A percentile compares a stretch with the other conserved stretches of the same genome.
Evolutionary conservation across 495 filamentous ascomycete species (phyloP).

Genomic region (Aspergillus avenaceus): DNA sequence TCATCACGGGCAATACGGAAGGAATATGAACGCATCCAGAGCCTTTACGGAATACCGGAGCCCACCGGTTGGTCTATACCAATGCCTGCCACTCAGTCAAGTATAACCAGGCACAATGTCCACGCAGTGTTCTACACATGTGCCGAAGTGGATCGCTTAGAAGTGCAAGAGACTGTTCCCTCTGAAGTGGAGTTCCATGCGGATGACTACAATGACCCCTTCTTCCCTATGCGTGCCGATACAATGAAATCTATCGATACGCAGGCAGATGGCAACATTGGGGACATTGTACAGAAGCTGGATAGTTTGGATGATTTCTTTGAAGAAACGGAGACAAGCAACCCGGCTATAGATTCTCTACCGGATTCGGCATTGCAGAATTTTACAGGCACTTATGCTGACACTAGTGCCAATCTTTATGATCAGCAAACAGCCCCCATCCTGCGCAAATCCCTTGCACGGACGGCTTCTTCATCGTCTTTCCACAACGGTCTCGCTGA

Average conservation of each 20-base stretch:
- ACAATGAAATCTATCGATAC: conserved; percentile 91
- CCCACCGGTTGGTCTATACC: conserved; percentile 95
- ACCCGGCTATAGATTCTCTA: conserved; percentile 37
- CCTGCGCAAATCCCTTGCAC: conserved; percentile 71
- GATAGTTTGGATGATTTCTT: conserved; percentile 96
- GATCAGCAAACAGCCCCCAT: conserved; percentile 93
- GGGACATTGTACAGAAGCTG: conserved; percentile 83
- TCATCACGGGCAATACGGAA: conserved; percentile 81
- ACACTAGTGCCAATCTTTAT: conserved; percentile 81
- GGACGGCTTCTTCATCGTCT: conserved; percentile 67
- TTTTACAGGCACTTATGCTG: conserved; percentile 61
- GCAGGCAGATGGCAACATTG: conserved; percentile 70
- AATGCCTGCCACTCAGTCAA: conserved; percentile 82
- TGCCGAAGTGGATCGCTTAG: conserved; percentile 54
- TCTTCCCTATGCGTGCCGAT: conserved; percentile 75
- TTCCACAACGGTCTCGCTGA: conserved; percentile 90
- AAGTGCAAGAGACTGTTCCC: conserved; percentile 59
- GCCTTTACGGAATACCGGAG: conserved; percentile 94
- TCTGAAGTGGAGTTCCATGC: conserved; percentile 88
- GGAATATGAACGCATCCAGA: conserved; percentile 90
- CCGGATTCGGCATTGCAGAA: conserved; percentile 56
- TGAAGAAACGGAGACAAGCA: conserved; percentile 57
- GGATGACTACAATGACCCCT: conserved; percentile 79
- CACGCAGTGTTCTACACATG: conserved; percentile 95
- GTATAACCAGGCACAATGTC: conserved; percentile 82